Evolutionary conservation across 2,329 filamentous ascomycete species (phyloP).

Genomic region (Aspergillus sp.): DNA sequence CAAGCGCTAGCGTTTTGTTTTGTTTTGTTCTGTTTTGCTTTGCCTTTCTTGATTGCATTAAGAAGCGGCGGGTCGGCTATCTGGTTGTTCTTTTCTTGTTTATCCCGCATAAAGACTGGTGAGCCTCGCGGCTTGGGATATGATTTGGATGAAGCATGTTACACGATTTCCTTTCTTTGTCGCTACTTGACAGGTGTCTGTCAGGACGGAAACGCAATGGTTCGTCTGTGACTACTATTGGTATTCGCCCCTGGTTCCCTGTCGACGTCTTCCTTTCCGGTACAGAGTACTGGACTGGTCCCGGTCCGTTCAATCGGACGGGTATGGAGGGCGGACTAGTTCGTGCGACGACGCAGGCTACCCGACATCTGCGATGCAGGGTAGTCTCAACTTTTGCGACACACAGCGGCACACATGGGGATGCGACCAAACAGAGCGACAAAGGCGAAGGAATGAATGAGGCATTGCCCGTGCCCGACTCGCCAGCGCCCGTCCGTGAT

Average conservation of each 20-base stretch:
- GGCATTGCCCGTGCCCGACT: conserved; percentile 5
- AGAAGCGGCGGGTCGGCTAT: conserved; percentile 44
- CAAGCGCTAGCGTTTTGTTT: conserved; percentile 47
- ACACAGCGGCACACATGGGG: conserved; percentile 8
- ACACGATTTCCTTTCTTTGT: conserved; percentile 26
- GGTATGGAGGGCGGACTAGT: conserved; percentile 5
- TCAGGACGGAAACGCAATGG: conserved; percentile 1
- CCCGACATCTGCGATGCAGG: conserved; percentile 32
- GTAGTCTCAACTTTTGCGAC: conserved; percentile 14
- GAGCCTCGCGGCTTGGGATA: conserved; percentile 44
- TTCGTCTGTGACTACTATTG: conserved; percentile 13
- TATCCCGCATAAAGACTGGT: conserved; percentile 42
- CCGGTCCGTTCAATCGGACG: conserved; percentile 10
- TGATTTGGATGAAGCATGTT: conserved; percentile 37
- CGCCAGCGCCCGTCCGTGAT: conserved; percentile 21
- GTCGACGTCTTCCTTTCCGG: conserved; percentile 32
- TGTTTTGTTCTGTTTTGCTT: conserved; percentile 12
- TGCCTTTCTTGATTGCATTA: conserved; percentile 29
- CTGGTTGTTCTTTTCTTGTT: conserved; percentile 31
- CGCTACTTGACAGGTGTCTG: conserved; percentile 9
- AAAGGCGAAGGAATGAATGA: conserved; percentile 1
- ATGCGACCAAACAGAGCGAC: not conserved
- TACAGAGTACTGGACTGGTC: conserved; percentile 37
- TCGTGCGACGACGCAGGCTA: conserved; percentile 14
- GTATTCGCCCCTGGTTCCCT: conserved; percentile 13